phyloP scores from a whole-genome alignment of 768 basidiomycete genomes.

The Suillus spraguei region DNA sequence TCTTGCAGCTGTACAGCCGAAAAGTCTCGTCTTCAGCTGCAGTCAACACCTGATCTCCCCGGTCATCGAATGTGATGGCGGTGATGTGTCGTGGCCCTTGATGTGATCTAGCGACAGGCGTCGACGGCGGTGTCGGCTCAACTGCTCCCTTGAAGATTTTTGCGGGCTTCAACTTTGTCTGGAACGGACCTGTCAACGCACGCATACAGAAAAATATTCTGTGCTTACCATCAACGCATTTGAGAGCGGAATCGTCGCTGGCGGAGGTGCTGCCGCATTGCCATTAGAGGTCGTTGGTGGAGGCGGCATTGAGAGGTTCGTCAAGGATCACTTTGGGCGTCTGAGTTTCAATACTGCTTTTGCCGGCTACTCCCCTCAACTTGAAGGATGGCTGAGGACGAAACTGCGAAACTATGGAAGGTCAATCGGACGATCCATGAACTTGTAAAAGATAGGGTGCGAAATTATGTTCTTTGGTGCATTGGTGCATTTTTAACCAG shows the following conservation, averaged over 20 bases:
- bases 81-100: slow-evolving; percentile 77
- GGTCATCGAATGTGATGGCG: slow-evolving; percentile 88
- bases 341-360: slow-evolving; percentile 58
- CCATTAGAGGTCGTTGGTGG: slow-evolving; percentile 40
- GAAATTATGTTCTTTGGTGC: slow-evolving; percentile 21
- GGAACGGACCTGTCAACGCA: slow-evolving; percentile 6
- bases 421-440: slow-evolving; percentile 97
- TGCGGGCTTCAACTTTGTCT: slow-evolving; percentile 83
- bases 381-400: slow-evolving; percentile 70
- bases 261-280: slow-evolving; percentile 27
- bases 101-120: slow-evolving; percentile 40
- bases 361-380: slow-evolving; percentile 27
- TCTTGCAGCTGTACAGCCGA: slow-evolving; percentile 84
- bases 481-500: slow-evolving; percentile 5
- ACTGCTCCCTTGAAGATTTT: slow-evolving; percentile 85
- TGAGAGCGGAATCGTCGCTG: slow-evolving; percentile 46
- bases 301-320: slow-evolving; percentile 38
- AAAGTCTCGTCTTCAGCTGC: slow-evolving; percentile 91
- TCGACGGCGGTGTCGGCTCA: slow-evolving; percentile 56
- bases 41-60: slow-evolving; percentile 84
- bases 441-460: slow-evolving; percentile 91
- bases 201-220: not conserved
- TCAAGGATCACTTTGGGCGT: slow-evolving; percentile 24
- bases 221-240: slow-evolving; percentile 52
- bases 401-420: slow-evolving; percentile 90